Conservation (phyloP, 2,329 filamentous ascomycete genomes). For the Hypocrella siamensis region DNA sequence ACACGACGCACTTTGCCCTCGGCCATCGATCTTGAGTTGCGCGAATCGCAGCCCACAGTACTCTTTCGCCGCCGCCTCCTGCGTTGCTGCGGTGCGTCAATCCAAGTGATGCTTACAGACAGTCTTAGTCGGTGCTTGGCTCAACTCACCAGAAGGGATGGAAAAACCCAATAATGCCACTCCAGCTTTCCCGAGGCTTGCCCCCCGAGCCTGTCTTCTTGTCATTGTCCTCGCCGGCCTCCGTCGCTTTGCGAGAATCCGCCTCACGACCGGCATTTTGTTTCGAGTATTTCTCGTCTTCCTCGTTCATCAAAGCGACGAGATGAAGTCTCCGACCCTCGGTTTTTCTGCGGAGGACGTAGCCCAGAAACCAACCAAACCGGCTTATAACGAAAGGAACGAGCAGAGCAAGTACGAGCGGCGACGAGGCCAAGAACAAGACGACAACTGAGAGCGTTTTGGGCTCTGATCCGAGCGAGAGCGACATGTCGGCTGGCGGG, state of each 20-base stretch:
- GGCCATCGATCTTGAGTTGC: constrained; percentile 85
- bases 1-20: constrained; percentile 76
- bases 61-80: constrained; percentile 85
- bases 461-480: constrained; percentile 14
- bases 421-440: constrained; percentile 7
- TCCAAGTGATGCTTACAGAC: not conserved
- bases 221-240: constrained; percentile 43
- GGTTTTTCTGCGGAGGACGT: constrained; percentile 46
- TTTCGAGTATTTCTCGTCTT: constrained; percentile 22
- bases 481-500: constrained; percentile 10
- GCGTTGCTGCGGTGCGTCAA: constrained; percentile 51
- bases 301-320: constrained; percentile 31
- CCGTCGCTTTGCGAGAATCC: constrained; percentile 48
- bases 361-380: constrained; percentile 36
- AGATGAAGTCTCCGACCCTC: constrained; percentile 45
- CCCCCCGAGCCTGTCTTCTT: constrained; percentile 51
- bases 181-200: constrained; percentile 45
- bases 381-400: constrained; percentile 10
- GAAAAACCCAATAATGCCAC: constrained; percentile 86
- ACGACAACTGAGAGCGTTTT: constrained; percentile 11
- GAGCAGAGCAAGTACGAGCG: constrained; percentile 10
- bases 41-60: constrained; percentile 88
- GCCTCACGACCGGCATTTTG: constrained; percentile 17
- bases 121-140: not conserved
- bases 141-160: constrained; percentile 77